Conservation (phyloP, 2,329 filamentous ascomycete genomes). For the Coniella vitis region DNA sequence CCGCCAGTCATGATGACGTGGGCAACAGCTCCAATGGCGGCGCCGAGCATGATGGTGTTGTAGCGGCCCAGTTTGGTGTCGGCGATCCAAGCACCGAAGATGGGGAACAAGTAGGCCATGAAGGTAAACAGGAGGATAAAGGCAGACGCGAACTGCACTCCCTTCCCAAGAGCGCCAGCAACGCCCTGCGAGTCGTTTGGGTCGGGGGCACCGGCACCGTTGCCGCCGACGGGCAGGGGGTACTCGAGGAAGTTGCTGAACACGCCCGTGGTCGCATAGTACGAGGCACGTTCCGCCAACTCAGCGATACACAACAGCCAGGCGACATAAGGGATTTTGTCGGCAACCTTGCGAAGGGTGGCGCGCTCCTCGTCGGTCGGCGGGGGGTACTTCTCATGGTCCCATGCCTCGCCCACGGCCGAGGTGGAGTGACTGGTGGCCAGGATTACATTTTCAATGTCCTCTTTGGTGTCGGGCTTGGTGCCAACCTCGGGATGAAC, state of each 20-base stretch:
- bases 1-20: slow-evolving; percentile 59
- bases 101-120: slow-evolving; percentile 41
- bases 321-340: slow-evolving; percentile 34
- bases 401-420: slow-evolving; percentile 14
- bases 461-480: not conserved
- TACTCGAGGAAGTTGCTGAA: slow-evolving; percentile 52
- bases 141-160: slow-evolving; percentile 39
- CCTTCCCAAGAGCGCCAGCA: slow-evolving; percentile 45
- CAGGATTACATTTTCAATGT: not conserved
- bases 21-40: slow-evolving; percentile 52
- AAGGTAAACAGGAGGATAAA: slow-evolving; percentile 40
- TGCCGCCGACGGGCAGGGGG: slow-evolving; percentile 37
- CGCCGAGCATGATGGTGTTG: slow-evolving; percentile 52
- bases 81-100: slow-evolving; percentile 49
- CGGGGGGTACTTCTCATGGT: slow-evolving; percentile 24
- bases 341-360: slow-evolving; percentile 40
- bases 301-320: slow-evolving; percentile 44
- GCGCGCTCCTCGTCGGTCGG: slow-evolving; percentile 40
- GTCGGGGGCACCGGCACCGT: slow-evolving; percentile 28
- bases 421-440: not conserved
- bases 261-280: slow-evolving; percentile 42
- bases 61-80: slow-evolving; percentile 63
- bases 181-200: slow-evolving; percentile 28
- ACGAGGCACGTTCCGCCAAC: slow-evolving; percentile 45
- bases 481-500: slow-evolving; percentile 10